These are phyloP conservation scores for Rhytidhysteron rufulum DNA, from an alignment of 2,329 filamentous ascomycete genomes.

Conservation along the genomic window DNA sequence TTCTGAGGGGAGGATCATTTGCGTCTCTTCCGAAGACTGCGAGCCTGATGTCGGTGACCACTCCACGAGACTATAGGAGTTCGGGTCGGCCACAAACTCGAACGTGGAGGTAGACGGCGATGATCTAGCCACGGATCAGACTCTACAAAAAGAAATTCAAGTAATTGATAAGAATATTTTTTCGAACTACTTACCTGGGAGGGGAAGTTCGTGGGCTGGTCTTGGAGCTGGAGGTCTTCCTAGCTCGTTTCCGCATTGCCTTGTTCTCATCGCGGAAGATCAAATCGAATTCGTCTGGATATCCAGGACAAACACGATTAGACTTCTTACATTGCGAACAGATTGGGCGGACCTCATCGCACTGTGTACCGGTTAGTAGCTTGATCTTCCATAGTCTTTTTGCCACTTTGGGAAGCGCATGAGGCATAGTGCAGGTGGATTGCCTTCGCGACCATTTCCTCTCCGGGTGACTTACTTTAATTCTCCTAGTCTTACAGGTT, in stretches of 20 bases:
- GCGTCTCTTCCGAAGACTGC: too few species aligned
- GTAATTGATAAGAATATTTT: too few species aligned
- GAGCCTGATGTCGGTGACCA: too few species aligned
- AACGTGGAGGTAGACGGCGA: conserved; percentile 18
- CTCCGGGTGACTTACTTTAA: conserved; percentile 56
- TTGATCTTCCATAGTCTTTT: conserved; percentile 1
- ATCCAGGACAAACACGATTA: conserved; percentile 61
- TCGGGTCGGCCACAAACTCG: too few species aligned
- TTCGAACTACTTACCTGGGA: conserved; percentile 26
- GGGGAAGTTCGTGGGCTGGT: conserved; percentile 25
- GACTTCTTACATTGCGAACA: conserved; percentile 65
- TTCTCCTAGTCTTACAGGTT: conserved; percentile 69
- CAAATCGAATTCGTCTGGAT: conserved; percentile 68
- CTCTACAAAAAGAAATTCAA: too few species aligned
- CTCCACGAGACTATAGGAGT: too few species aligned
- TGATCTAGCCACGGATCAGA: conserved; percentile 11
- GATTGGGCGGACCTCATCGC: conserved; percentile 63
- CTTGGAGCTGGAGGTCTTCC: conserved; percentile 35
- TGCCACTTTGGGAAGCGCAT: too few species aligned
- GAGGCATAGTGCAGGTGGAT: background rate
- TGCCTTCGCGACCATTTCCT: conserved; percentile 1
- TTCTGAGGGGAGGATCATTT: conserved; percentile 19
- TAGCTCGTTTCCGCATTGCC: conserved; percentile 61
- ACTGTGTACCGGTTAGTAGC: conserved; percentile 43
- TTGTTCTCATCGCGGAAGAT: conserved; percentile 71